These are phyloP conservation scores for Smithsoniella earleae DNA, from an alignment of 163 green algal species.

Conservation along the genomic window DNA sequence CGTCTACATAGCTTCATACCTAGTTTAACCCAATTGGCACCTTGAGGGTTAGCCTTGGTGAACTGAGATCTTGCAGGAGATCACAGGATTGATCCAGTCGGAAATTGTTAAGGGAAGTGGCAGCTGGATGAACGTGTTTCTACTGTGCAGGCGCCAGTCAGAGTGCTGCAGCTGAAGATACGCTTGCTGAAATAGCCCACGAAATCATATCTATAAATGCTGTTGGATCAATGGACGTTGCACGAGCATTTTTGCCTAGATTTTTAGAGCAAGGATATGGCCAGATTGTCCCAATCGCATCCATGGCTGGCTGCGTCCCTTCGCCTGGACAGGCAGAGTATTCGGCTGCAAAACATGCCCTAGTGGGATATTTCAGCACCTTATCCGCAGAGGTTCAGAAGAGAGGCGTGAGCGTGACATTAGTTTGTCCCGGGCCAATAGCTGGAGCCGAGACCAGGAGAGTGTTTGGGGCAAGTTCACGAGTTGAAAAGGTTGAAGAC, in stretches of 20 bases:
- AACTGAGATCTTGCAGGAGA: no score
- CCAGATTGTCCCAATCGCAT: conserved; percentile 57
- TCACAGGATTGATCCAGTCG: no score
- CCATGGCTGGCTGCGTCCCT: conserved; percentile 64
- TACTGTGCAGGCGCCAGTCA: conserved; percentile 16
- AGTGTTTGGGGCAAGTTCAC: conserved; percentile 48
- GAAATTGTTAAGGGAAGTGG: no score
- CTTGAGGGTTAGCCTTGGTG: no score
- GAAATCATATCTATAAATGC: conserved; percentile 1
- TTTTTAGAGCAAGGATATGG: conserved; percentile 33
- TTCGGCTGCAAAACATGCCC: conserved; percentile 39
- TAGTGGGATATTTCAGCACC: conserved; percentile 54
- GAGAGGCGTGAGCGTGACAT: conserved; percentile 57
- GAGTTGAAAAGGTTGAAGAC: conserved; percentile 33
- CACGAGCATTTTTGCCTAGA: conserved; percentile 4
- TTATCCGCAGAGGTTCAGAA: conserved; percentile 59
- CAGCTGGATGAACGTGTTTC: no score
- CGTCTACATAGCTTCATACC: no score
- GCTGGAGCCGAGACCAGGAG: conserved; percentile 33
- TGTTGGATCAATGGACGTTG: conserved; percentile 10
- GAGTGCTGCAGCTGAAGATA: conserved; percentile 19
- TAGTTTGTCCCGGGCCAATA: conserved; percentile 72
- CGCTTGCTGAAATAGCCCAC: neutral
- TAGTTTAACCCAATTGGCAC: no score
- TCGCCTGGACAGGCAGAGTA: conserved; percentile 62